Conservation (phyloP, 73 alveolate genomes). For the Paramecium pentaurelia region DNA sequence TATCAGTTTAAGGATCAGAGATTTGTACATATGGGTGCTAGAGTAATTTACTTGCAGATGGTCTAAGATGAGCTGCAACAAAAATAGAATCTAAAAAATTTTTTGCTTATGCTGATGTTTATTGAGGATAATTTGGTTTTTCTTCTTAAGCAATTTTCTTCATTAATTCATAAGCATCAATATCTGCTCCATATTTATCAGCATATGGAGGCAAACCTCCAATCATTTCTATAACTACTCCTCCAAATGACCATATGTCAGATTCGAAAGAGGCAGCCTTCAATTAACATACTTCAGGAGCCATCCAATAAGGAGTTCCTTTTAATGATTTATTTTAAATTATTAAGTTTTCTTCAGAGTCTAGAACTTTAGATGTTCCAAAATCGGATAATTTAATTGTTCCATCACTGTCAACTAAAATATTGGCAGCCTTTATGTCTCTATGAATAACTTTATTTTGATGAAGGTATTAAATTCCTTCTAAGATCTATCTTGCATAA, state of each 20-base stretch:
- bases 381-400: conserved; percentile 66
- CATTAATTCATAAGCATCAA: background rate
- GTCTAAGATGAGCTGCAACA: background rate
- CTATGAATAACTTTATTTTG: conserved; percentile 57
- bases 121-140: conserved; percentile 19
- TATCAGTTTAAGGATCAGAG: background rate
- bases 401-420: conserved; percentile 62
- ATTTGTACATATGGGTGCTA: background rate
- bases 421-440: conserved; percentile 67
- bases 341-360: conserved; percentile 23
- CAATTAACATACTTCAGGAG: conserved; percentile 55
- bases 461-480: conserved; percentile 63
- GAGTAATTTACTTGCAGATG: conserved; percentile 9
- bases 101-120: background rate
- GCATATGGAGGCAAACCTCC: conserved; percentile 84
- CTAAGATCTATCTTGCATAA: conserved; percentile 56
- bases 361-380: conserved; percentile 61
- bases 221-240: conserved; percentile 77
- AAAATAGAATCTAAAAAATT: background rate
- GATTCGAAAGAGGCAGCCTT: conserved; percentile 38
- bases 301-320: conserved; percentile 60
- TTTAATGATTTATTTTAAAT: background rate
- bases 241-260: conserved; percentile 84
- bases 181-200: background rate
- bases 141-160: background rate